Percentiles rank a stretch among this genome's conserved stretches.
Conservation (phyloP, 2,329 filamentous ascomycete species). For the Cylindrodendrum hubeiense region DNA sequence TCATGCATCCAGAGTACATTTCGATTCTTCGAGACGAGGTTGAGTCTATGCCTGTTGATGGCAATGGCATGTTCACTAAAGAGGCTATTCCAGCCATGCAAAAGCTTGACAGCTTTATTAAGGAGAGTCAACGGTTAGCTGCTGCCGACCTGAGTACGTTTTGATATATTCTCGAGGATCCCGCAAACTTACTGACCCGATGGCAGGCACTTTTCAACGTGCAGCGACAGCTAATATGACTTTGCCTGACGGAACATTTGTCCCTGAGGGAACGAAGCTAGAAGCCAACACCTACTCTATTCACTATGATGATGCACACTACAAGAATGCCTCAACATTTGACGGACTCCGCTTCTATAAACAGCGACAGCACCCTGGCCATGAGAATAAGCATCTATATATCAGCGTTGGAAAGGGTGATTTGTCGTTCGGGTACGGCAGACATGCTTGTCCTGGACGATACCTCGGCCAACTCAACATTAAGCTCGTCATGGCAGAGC, state of each 20-base stretch:
- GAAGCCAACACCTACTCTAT: constrained; percentile 10
- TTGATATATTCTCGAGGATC: background rate
- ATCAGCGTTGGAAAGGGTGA: constrained; percentile 5
- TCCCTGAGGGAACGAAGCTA: constrained; percentile 2
- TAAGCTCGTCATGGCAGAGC: background rate
- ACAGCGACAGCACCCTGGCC: background rate
- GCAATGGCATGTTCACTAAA: background rate
- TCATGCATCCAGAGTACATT: constrained; percentile 8
- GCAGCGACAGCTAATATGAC: background rate
- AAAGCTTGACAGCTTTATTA: constrained; percentile 9
- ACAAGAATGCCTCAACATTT: background rate
- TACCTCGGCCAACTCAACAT: constrained; percentile 11
- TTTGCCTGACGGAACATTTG: constrained; percentile 1
- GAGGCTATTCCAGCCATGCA: background rate
- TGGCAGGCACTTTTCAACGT: background rate
- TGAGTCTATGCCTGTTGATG: background rate
- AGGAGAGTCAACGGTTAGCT: constrained; percentile 3
- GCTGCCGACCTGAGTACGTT: constrained; percentile 2
- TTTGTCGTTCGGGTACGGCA: constrained; percentile 4
- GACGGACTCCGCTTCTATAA: constrained; percentile 9
- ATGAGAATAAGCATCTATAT: constrained; percentile 7
- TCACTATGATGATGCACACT: background rate
- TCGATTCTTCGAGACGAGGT: background rate
- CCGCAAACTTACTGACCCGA: background rate
- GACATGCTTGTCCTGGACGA: constrained; percentile 9